Evolutionary conservation across 306 rosid genomes (phyloP), one percentile per base, ranked within the genome.

Genomic region (Nissolia schottii): DNA sequence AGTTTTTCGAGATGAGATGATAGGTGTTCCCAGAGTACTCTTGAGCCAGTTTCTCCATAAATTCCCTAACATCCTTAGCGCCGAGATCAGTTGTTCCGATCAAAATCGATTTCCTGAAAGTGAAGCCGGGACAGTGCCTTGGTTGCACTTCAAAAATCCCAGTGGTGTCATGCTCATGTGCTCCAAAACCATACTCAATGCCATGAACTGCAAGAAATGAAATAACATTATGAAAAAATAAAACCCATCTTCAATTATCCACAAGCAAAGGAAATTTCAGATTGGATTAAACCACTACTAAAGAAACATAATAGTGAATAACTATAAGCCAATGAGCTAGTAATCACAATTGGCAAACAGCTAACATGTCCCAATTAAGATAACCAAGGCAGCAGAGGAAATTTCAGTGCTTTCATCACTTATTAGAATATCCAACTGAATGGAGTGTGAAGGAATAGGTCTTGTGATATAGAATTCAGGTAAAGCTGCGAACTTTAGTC

Each of bases 91-190:
- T 95, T 72, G 86, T 79, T 65, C 99, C 99, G 1, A 95, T 87
- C 68, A 79, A 74, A 66, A 95, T 80, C 0, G 97, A 91, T 67
- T 88, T 91, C 64, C 99, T 88, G 67, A 91, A 95, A 27, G 94
- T 89, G 71, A 95, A 95, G 23, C 99, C 99, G 8, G 99, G 99
- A 64, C 99, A 95, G 45, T 80, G 67, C 25, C 81, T 87, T 7
- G 99, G 97, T 74, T 91, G 96, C 59, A 95, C 97, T 78, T 91
- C 96, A 60, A 95, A 91, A 63, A 95, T 92, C 50, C 99, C 97
- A 2, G 96, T 85, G 1, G 96, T 73, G 43, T 89, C 32, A 46
- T 80, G 90, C 10, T 95, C 99, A 68, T 95, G 99, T 1, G 99
- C 99, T 63, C 99, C 99, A 77, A 91, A 95, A 20, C 96, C 96